These are phyloP conservation scores for Microthyrium microscopicum DNA, from an alignment of 2,329 filamentous ascomycete species.

Conservation along the genomic window DNA sequence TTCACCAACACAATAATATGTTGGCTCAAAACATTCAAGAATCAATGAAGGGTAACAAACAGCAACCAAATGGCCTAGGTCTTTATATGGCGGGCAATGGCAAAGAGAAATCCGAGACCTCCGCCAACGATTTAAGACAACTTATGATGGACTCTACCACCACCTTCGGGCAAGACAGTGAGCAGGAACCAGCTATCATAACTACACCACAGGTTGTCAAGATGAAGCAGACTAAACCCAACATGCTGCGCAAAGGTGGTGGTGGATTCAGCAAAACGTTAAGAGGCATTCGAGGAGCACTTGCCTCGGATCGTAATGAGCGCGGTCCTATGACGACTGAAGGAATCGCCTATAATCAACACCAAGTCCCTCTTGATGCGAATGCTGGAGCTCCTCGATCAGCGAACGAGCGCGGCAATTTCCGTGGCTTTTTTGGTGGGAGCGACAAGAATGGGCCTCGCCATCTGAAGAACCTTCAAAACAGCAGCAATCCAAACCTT, in stretches of 20 bases:
- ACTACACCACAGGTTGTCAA: constrained; percentile 85
- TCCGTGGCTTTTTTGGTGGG: constrained; percentile 6
- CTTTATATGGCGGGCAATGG: constrained; percentile 33
- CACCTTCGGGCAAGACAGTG: constrained; percentile 37
- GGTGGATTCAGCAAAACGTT: constrained; percentile 90
- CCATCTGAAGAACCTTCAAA: constrained; percentile 18
- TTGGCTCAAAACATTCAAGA: constrained; percentile 78
- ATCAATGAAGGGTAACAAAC: constrained; percentile 5
- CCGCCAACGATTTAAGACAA: constrained; percentile 25
- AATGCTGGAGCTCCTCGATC: constrained; percentile 1
- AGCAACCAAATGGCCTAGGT: constrained; percentile 34
- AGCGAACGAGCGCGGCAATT: constrained; percentile 3
- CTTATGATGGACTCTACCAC: constrained; percentile 28
- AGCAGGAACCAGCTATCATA: constrained; percentile 43
- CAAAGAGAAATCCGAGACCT: constrained; percentile 21
- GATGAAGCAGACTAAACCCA: constrained; percentile 67
- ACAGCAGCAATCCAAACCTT: constrained; percentile 28
- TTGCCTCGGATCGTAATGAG: constrained; percentile 29
- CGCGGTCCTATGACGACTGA: constrained; percentile 10
- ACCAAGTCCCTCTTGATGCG: constrained; percentile 7
- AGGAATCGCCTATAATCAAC: constrained; percentile 14
- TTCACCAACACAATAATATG: constrained; percentile 90
- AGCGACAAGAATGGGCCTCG: constrained; percentile 1
- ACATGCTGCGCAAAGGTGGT: constrained; percentile 96
- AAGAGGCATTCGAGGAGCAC: constrained; percentile 86